These are phyloP conservation scores for Podila horticola DNA, from an alignment of 192 early-diverging fungal genomes.

Conservation along the genomic window DNA sequence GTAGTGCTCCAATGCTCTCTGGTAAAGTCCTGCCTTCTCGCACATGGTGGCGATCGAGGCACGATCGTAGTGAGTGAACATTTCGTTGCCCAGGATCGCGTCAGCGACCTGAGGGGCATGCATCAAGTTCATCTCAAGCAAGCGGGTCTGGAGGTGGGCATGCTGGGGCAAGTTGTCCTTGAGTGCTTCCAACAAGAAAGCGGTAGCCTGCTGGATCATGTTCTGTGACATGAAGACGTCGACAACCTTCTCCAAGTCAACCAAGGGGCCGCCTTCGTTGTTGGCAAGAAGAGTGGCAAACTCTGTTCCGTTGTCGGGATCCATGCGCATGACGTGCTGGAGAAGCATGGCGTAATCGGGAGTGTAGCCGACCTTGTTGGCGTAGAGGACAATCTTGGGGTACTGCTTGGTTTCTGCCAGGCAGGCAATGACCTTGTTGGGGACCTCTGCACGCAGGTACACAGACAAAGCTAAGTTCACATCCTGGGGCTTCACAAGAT, in stretches of 20 bases:
- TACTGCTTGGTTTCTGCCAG: conserved; percentile 97
- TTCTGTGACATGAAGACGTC: conserved; percentile 93
- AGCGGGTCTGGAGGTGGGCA: conserved; percentile 90
- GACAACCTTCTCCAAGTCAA: conserved; percentile 88
- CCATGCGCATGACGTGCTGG: conserved; percentile 89
- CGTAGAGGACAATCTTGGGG: conserved; percentile 96
- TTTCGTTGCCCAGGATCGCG: conserved; percentile 95
- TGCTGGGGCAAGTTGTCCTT: conserved; percentile 95
- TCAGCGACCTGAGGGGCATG: conserved; percentile 99
- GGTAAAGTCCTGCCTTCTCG: conserved; percentile 98
- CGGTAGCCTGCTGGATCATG: conserved; percentile 96
- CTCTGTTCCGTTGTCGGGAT: conserved; percentile 94
- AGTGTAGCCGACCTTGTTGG: conserved; percentile 91
- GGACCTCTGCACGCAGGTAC: conserved; percentile 93
- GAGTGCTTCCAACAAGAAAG: conserved; percentile 95
- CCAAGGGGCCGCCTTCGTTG: conserved; percentile 83
- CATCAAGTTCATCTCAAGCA: conserved; percentile 97
- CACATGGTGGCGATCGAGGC: conserved; percentile 91
- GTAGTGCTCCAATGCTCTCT: conserved; percentile 96
- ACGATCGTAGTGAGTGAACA: conserved; percentile 97
- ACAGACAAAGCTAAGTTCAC: conserved; percentile 92
- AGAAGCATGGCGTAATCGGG: conserved; percentile 94
- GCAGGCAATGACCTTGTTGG: conserved; percentile 93
- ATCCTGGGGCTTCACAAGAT: conserved; percentile 94
- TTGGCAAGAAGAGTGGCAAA: conserved; percentile 91